These are phyloP conservation scores for Boletus rex-veris DNA, from an alignment of 768 basidiomycete species.

Conservation along the genomic window DNA sequence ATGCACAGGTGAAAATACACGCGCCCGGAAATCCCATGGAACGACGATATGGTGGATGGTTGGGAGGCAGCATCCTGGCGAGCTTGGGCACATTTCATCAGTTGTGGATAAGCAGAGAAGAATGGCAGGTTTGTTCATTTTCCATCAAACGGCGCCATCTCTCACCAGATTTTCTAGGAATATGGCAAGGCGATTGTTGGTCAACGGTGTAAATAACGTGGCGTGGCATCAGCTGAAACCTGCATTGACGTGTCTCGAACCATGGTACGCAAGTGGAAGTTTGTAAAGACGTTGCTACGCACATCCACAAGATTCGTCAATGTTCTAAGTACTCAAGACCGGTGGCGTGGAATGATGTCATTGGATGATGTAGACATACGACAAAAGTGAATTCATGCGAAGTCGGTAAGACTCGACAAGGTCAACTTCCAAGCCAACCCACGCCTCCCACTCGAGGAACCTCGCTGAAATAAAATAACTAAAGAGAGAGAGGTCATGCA, in stretches of 20 bases:
- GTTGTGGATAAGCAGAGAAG: conserved; percentile 90
- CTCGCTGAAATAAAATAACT: conserved; percentile 22
- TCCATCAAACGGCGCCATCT: not conserved
- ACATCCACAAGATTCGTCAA: not conserved
- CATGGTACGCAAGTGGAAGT: no score
- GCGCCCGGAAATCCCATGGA: conserved; percentile 89
- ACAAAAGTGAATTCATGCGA: conserved; percentile 10
- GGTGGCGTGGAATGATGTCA: conserved; percentile 6
- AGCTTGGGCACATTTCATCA: conserved; percentile 98
- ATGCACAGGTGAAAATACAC: conserved; percentile 81
- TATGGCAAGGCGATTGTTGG: conserved; percentile 80
- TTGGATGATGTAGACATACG: conserved; percentile 12
- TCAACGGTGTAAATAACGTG: conserved; percentile 73
- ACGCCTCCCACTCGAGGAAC: conserved; percentile 5
- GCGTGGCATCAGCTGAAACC: not conserved
- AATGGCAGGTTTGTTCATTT: conserved; percentile 70
- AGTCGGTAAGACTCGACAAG: conserved; percentile 28
- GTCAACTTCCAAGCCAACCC: conserved; percentile 35
- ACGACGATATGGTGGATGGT: conserved; percentile 88
- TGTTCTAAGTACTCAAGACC: not conserved
- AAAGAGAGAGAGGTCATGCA: conserved; percentile 14
- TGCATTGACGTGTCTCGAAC: not conserved
- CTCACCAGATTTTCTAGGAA: conserved; percentile 45
- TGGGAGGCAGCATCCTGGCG: conserved; percentile 93
- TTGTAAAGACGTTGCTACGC: no score